phyloP scores from a whole-genome alignment of 495 filamentous ascomycete genomes.

The Talaromyces proteolyticus region DNA sequence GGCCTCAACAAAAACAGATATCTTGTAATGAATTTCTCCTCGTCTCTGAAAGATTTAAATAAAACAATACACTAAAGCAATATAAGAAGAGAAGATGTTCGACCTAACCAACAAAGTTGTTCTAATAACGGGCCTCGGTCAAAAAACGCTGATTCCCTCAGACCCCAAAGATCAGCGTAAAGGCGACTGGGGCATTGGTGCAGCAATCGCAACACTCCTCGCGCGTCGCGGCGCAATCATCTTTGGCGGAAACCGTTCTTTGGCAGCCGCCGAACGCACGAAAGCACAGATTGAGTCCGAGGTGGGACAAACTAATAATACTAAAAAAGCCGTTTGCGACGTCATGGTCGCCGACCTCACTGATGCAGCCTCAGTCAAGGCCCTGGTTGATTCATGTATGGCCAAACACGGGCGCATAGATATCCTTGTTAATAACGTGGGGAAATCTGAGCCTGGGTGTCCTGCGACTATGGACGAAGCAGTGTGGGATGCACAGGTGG shows the following conservation, averaged over 20 bases:
- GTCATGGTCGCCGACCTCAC: constrained; percentile 40
- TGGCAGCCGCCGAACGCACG: constrained; percentile 27
- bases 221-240: constrained; percentile 37
- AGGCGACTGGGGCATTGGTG: constrained; percentile 41
- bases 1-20: no score
- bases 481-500: constrained; percentile 42
- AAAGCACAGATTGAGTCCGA: constrained; percentile 15
- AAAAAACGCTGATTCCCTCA: constrained; percentile 20
- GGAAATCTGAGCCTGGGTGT: constrained; percentile 39
- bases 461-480: constrained; percentile 42
- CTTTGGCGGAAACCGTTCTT: constrained; percentile 39
- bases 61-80: background rate
- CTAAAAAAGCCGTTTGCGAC: constrained; percentile 14
- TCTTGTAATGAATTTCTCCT: no score
- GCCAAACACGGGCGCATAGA: constrained; percentile 45
- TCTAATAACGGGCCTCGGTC: constrained; percentile 46
- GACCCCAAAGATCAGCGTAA: background rate
- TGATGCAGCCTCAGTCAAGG: constrained; percentile 29
- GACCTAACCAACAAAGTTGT: constrained; percentile 38
- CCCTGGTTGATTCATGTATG: constrained; percentile 40
- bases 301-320: background rate
- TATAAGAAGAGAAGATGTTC: constrained; percentile 11
- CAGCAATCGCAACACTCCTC: constrained; percentile 36
- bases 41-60: no score
- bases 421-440: constrained; percentile 52